Evolutionary conservation across 352 stramenopile genomes (phyloP).

Genomic region (Thalassiosira hispida): DNA sequence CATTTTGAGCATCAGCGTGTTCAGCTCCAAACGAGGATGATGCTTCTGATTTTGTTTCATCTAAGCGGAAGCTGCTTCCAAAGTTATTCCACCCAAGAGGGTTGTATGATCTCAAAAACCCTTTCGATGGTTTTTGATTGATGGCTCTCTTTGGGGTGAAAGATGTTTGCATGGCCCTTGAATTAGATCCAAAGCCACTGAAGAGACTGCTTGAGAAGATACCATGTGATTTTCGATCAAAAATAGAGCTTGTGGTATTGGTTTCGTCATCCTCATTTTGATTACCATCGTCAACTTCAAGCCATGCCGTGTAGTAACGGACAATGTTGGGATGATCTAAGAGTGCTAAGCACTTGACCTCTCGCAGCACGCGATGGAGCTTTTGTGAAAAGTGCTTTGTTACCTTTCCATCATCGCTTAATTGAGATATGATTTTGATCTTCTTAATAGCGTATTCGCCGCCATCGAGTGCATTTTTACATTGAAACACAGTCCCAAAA

Average conservation of each 20-base stretch:
- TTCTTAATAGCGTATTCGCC: conserved; percentile 90
- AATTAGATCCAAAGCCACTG: conserved; percentile 55
- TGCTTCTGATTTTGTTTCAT: conserved; percentile 50
- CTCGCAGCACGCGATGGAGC: conserved; percentile 79
- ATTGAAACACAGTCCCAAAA: conserved; percentile 87
- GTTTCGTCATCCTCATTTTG: conserved; percentile 55
- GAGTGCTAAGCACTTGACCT: conserved; percentile 84
- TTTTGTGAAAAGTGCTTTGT: conserved; percentile 79
- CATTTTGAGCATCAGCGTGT: conserved; percentile 13
- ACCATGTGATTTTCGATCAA: conserved; percentile 39
- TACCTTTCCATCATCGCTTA: conserved; percentile 58
- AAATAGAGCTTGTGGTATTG: conserved; percentile 38
- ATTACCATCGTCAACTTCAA: conserved; percentile 74
- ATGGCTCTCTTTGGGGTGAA: conserved; percentile 31
- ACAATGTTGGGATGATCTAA: conserved; percentile 87
- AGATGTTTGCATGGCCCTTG: conserved; percentile 20
- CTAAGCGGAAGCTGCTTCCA: conserved; percentile 42
- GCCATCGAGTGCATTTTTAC: conserved; percentile 84
- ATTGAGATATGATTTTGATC: conserved; percentile 76
- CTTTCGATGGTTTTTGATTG: conserved; percentile 25
- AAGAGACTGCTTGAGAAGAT: conserved; percentile 50
- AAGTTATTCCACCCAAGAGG: conserved; percentile 71
- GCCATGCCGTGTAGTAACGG: conserved; percentile 86
- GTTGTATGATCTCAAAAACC: conserved; percentile 53
- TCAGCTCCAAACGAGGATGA: conserved; percentile 29